Evolutionary conservation across 139 green algal species (phyloP).

Genomic region (Raphidocelis subcapitata): DNA sequence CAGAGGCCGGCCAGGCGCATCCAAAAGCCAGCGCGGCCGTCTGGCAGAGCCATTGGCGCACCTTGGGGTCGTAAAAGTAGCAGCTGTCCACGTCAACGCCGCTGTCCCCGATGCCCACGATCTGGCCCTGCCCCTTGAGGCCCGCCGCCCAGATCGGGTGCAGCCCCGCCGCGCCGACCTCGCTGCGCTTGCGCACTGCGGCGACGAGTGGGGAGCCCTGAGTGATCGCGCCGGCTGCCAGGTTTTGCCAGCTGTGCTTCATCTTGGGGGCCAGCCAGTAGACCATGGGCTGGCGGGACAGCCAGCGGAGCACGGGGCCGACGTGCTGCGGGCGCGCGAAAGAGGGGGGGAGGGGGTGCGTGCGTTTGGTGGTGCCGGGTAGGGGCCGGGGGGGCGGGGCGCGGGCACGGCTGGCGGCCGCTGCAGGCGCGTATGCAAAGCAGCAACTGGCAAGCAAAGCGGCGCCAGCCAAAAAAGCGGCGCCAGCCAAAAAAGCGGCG

Average conservation of each 20-base stretch:
- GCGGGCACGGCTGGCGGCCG: too few species aligned
- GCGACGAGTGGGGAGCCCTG: conserved; percentile 31
- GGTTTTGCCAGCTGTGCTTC: conserved; percentile 46
- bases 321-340: conserved; percentile 17
- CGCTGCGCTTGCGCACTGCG: background rate
- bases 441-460: too few species aligned
- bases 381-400: too few species aligned
- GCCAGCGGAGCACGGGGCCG: conserved; percentile 34
- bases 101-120: conserved; percentile 88
- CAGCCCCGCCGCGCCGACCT: background rate
- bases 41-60: too few species aligned
- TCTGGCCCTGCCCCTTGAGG: conserved; percentile 65
- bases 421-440: too few species aligned
- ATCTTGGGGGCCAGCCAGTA: conserved; percentile 37
- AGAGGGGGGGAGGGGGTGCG: too few species aligned
- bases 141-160: conserved; percentile 79
- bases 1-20: too few species aligned
- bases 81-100: conserved; percentile 82
- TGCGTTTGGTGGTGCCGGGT: too few species aligned
- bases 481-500: too few species aligned
- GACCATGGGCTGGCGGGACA: conserved; percentile 35
- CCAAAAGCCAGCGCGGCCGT: too few species aligned
- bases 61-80: conserved; percentile 73
- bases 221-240: conserved; percentile 45
- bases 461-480: too few species aligned